Conservation (phyloP, 768 basidiomycete genomes). For the Candolleomyces efflorescens region DNA sequence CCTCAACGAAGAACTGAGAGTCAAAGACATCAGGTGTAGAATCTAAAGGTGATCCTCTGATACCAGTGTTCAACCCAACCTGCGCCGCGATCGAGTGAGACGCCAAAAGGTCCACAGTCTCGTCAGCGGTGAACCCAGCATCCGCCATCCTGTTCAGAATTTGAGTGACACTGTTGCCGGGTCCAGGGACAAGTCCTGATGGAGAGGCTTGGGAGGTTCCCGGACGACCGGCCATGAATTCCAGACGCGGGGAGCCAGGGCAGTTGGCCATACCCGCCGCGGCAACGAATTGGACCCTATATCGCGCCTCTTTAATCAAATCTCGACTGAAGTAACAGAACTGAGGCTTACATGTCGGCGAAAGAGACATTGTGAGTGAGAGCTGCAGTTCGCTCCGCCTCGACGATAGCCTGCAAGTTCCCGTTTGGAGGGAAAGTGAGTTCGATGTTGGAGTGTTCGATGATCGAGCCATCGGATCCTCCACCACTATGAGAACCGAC, state of each 20-base stretch:
- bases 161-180: constrained; percentile 20
- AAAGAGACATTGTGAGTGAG: not conserved
- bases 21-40: constrained; percentile 41
- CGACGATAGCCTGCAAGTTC: not conserved
- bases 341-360: not conserved
- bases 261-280: constrained; percentile 40
- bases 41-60: constrained; percentile 37
- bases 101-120: constrained; percentile 34
- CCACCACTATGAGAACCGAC: constrained; percentile 26
- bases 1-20: constrained; percentile 43
- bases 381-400: not conserved
- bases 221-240: constrained; percentile 36
- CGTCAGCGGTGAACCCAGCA: constrained; percentile 30
- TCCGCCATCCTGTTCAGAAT: constrained; percentile 32
- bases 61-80: constrained; percentile 19
- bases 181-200: constrained; percentile 22
- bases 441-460: constrained; percentile 40
- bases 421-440: constrained; percentile 24
- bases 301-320: not conserved
- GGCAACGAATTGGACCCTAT: constrained; percentile 29
- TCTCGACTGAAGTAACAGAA: too few species aligned
- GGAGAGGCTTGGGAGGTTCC: constrained; percentile 27
- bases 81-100: constrained; percentile 26
- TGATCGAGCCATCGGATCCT: constrained; percentile 45
- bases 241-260: constrained; percentile 39